These are phyloP conservation scores for Phialocephala sp. DNA, from an alignment of 2,329 filamentous ascomycete genomes.

Conservation along the genomic window DNA sequence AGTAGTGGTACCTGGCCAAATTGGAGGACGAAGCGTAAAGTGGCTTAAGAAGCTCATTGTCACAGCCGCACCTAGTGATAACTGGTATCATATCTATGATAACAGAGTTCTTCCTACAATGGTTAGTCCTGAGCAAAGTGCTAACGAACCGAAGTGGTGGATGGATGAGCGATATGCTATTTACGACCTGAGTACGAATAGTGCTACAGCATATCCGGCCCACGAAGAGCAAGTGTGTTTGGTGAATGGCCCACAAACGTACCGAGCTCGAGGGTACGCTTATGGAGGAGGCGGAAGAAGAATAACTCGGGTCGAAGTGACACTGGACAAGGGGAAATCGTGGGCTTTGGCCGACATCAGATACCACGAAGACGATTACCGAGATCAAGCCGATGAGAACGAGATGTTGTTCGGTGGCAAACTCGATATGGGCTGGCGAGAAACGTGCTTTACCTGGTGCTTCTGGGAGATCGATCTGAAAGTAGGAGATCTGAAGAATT, in stretches of 20 bases:
- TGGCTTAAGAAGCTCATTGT: conserved; percentile 86
- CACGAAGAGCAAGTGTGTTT: conserved; percentile 73
- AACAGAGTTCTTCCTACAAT: conserved; percentile 89
- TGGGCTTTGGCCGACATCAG: conserved; percentile 80
- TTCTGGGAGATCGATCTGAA: conserved; percentile 82
- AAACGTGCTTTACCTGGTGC: conserved; percentile 88
- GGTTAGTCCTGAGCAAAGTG: conserved; percentile 80
- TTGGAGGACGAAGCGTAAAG: conserved; percentile 90
- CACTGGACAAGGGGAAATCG: conserved; percentile 79
- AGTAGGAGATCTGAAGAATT: conserved; percentile 62
- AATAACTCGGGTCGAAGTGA: conserved; percentile 82
- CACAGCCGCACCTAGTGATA: conserved; percentile 80
- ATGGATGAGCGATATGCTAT: conserved; percentile 90
- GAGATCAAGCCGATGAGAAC: conserved; percentile 61
- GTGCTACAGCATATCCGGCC: conserved; percentile 78
- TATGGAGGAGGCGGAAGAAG: conserved; percentile 87
- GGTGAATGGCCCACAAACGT: conserved; percentile 54
- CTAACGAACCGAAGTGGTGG: conserved; percentile 78
- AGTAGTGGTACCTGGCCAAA: conserved; percentile 86
- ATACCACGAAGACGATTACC: conserved; percentile 87
- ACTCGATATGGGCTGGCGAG: conserved; percentile 81
- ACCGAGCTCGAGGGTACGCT: conserved; percentile 79
- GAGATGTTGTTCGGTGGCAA: conserved; percentile 75
- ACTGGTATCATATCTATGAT: conserved; percentile 96
- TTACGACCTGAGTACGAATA: conserved; percentile 89